Conservation (phyloP, 2,329 filamentous ascomycete genomes). For the Colletotrichum aenigma region DNA sequence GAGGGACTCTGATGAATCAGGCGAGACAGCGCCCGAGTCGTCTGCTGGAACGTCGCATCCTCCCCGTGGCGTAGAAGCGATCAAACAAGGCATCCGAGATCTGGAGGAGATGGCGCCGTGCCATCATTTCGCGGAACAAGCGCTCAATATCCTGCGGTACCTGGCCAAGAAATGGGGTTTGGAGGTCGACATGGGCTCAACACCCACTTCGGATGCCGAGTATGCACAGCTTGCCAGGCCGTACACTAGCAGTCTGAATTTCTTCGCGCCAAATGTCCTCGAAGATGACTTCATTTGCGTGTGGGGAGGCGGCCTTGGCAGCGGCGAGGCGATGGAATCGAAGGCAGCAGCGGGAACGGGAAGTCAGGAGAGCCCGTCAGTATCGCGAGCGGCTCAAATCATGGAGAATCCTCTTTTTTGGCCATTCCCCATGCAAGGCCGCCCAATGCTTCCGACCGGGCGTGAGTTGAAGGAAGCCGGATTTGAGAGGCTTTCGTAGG, state of each 20-base stretch:
- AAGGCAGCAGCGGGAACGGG: background rate
- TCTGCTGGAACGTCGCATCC: conserved; percentile 37
- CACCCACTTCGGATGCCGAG: conserved; percentile 32
- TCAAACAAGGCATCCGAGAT: conserved; percentile 60
- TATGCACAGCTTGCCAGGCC: conserved; percentile 49
- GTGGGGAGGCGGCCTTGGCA: conserved; percentile 40
- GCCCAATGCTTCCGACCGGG: conserved; percentile 56
- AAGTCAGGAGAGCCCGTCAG: background rate
- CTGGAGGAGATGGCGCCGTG: conserved; percentile 66
- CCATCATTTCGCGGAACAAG: conserved; percentile 65
- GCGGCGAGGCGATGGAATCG: background rate
- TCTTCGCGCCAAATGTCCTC: conserved; percentile 56
- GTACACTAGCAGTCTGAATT: conserved; percentile 58
- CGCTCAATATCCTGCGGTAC: conserved; percentile 62
- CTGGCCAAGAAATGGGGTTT: conserved; percentile 65
- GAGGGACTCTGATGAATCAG: background rate
- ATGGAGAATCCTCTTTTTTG: conserved; percentile 62
- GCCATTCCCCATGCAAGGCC: conserved; percentile 65
- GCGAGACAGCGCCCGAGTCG: conserved; percentile 11
- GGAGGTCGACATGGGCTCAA: conserved; percentile 47
- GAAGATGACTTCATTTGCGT: conserved; percentile 52
- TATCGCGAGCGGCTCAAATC: conserved; percentile 34
- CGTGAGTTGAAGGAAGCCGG: conserved; percentile 54
- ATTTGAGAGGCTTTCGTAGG: conserved; percentile 44
- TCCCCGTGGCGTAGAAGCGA: conserved; percentile 45